Conservation (phyloP, 2,329 filamentous ascomycete genomes). For the Penicillium janthinellum region DNA sequence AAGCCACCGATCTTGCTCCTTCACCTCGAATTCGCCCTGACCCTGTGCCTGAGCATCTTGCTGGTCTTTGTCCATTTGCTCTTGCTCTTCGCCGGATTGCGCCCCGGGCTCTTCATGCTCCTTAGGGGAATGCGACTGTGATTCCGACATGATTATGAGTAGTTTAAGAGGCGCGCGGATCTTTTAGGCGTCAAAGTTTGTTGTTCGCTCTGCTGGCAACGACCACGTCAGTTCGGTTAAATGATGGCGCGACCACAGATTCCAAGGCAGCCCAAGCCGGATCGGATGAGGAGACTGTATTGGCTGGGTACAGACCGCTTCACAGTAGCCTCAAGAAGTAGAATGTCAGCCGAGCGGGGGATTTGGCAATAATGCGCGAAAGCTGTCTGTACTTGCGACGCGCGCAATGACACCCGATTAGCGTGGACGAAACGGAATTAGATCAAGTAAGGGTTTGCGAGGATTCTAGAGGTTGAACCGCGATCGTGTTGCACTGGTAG, state of each 20-base stretch:
- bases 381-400: conserved; percentile 31
- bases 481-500: conserved; percentile 20
- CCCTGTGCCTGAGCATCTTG: conserved; percentile 69
- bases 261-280: conserved; percentile 30
- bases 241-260: conserved; percentile 27
- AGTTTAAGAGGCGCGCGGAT: conserved; percentile 40
- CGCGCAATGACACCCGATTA: conserved; percentile 30
- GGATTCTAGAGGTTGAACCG: conserved; percentile 15
- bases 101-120: conserved; percentile 83
- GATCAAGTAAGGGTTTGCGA: conserved; percentile 10
- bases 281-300: conserved; percentile 27
- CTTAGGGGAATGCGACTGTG: conserved; percentile 82
- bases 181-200: conserved; percentile 37
- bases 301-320: conserved; percentile 44
- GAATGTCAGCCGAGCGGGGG: conserved; percentile 33
- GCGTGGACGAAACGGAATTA: conserved; percentile 17
- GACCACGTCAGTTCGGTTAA: conserved; percentile 48
- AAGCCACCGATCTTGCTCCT: conserved; percentile 99
- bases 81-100: conserved; percentile 89
- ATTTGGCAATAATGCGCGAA: conserved; percentile 33
- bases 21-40: conserved; percentile 94
- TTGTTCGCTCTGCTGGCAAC: conserved; percentile 42
- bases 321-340: conserved; percentile 36
- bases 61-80: conserved; percentile 75
- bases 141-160: conserved; percentile 76